Conservation (phyloP, 2,329 filamentous ascomycete genomes). For the Dactylonectria estremocensis region DNA sequence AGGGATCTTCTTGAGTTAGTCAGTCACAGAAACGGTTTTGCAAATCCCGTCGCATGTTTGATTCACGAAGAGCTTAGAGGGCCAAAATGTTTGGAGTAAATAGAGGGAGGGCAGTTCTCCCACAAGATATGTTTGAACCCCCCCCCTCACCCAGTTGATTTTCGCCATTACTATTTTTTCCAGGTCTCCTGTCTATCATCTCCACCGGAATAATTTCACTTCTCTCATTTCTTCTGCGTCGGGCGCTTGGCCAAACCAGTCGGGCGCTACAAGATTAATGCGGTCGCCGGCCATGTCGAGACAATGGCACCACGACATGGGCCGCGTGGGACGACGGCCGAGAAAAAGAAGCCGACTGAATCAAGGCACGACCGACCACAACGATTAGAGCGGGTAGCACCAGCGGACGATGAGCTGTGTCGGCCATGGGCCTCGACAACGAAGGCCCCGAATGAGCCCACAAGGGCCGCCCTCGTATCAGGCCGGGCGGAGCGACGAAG, state of each 20-base stretch:
- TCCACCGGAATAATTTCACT: background rate
- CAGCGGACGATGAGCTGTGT: background rate
- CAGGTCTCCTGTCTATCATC: background rate
- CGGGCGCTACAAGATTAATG: slow-evolving; percentile 26
- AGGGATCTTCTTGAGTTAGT: background rate
- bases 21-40: slow-evolving; percentile 18
- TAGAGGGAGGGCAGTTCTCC: background rate
- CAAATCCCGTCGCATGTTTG: slow-evolving; percentile 11
- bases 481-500: slow-evolving; percentile 26
- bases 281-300: slow-evolving; percentile 8
- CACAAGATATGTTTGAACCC: slow-evolving; percentile 22
- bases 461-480: slow-evolving; percentile 31
- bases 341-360: background rate
- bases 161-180: background rate
- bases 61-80: background rate
- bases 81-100: slow-evolving; percentile 19
- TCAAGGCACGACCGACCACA: background rate
- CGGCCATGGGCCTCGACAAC: background rate
- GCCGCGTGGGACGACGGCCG: slow-evolving; percentile 1
- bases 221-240: background rate
- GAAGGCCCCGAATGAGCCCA: slow-evolving; percentile 28
- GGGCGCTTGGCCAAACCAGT: slow-evolving; percentile 28
- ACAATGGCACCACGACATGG: slow-evolving; percentile 7
- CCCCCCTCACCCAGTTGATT: background rate
- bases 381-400: no score